A percentile compares a stretch with the other conserved stretches of the same genome.
Evolutionary conservation across 495 filamentous ascomycete genomes (phyloP).

Genomic region (Aspergillus heteromorphus): DNA sequence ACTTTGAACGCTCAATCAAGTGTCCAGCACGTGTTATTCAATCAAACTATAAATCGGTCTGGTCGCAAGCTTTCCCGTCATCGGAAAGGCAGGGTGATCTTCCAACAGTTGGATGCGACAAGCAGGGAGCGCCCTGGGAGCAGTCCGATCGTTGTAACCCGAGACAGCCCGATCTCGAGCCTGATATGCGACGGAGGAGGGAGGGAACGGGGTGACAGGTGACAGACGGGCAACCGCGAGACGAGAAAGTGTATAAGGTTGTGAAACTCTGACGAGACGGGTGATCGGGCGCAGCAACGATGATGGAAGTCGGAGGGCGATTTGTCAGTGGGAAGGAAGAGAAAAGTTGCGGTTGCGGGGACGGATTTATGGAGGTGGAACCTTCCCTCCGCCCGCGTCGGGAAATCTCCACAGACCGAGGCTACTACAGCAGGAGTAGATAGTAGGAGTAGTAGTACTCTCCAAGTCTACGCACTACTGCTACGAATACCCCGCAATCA

Average conservation of each 20-base stretch:
- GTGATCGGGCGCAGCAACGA: too few relatives aligned
- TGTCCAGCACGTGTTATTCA: slow-evolving; percentile 39
- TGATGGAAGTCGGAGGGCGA: background rate
- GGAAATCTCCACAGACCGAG: too few relatives aligned
- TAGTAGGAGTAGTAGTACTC: too few relatives aligned
- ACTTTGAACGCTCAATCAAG: background rate
- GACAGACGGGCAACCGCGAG: background rate
- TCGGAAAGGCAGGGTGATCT: slow-evolving; percentile 7
- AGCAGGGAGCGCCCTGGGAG: background rate
- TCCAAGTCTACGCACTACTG: too few relatives aligned
- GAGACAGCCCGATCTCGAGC: background rate
- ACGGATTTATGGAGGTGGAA: too few relatives aligned
- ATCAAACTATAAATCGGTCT: slow-evolving; percentile 29
- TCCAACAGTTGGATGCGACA: background rate
- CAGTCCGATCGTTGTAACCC: too few relatives aligned
- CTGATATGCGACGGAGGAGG: background rate
- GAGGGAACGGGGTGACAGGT: background rate
- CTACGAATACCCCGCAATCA: too few relatives aligned
- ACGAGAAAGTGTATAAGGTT: background rate
- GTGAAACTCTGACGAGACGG: background rate
- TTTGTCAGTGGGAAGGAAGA: background rate
- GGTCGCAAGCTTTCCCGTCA: slow-evolving; percentile 12
- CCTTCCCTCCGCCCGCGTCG: too few relatives aligned
- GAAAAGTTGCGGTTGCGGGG: background rate
- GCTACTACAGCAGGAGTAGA: too few relatives aligned